A percentile compares a stretch with the other conserved stretches of the same genome.
phyloP scores from a whole-genome alignment of 2,329 filamentous ascomycete genomes.

The Aspergillus novofumigatus region DNA sequence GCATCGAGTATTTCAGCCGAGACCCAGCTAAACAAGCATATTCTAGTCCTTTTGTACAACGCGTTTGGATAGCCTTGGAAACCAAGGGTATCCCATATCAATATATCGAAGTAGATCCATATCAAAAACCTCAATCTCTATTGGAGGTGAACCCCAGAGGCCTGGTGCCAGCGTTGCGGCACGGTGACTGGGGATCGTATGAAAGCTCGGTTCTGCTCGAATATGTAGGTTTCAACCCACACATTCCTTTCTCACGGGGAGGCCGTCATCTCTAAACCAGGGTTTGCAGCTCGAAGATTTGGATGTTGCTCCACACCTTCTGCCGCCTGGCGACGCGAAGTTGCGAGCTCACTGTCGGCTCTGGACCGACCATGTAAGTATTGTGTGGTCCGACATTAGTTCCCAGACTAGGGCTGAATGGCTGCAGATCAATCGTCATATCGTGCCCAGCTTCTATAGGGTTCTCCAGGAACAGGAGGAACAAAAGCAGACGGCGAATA shows the following conservation, averaged over 20 bases:
- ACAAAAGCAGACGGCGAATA: conserved; percentile 55
- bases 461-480: conserved; percentile 63
- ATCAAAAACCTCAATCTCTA: conserved; percentile 65
- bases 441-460: conserved; percentile 73
- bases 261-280: not conserved
- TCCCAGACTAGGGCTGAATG: conserved; percentile 13
- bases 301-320: conserved; percentile 54
- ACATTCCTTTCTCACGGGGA: not conserved
- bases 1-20: conserved; percentile 7
- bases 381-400: not conserved
- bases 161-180: conserved; percentile 69
- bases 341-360: conserved; percentile 69
- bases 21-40: conserved; percentile 6
- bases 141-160: conserved; percentile 73
- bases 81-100: conserved; percentile 74
- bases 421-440: conserved; percentile 66
- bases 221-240: conserved; percentile 57
- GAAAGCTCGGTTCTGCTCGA: conserved; percentile 80
- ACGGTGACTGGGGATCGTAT: conserved; percentile 77
- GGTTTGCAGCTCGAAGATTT: conserved; percentile 67
- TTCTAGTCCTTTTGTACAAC: conserved; percentile 74
- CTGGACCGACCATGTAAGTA: conserved; percentile 72
- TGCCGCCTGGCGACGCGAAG: conserved; percentile 62
- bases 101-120: conserved; percentile 81
- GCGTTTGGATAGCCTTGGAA: conserved; percentile 85